These are phyloP conservation scores for Alternaria infectoria DNA, from an alignment of 2,329 filamentous ascomycete genomes.

Conservation along the genomic window DNA sequence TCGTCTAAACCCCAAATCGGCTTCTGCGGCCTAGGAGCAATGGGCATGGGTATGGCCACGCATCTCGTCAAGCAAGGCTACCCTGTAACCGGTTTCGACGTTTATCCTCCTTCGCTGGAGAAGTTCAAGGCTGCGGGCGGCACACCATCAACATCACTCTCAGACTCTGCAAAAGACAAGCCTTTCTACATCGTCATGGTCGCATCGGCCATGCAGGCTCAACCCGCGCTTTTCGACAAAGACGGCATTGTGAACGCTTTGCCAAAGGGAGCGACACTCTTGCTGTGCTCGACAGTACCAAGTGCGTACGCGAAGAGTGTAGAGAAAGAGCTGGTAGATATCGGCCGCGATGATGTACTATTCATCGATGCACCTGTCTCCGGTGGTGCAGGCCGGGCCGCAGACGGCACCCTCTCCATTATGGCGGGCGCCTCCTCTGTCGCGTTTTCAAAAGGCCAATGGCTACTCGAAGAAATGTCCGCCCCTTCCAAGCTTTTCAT, in stretches of 20 bases:
- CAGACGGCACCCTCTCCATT: constrained; percentile 75
- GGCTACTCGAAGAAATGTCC: constrained; percentile 69
- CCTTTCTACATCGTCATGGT: constrained; percentile 76
- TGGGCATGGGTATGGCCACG: constrained; percentile 83
- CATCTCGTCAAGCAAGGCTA: constrained; percentile 73
- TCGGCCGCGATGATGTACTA: constrained; percentile 66
- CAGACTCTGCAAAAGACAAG: constrained; percentile 66
- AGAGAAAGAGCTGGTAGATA: constrained; percentile 60
- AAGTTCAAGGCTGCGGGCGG: constrained; percentile 70
- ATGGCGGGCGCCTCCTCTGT: constrained; percentile 70
- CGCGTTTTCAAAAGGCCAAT: constrained; percentile 63
- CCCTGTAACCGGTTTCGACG: constrained; percentile 72
- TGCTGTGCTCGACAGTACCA: constrained; percentile 74
- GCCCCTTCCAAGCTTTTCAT: constrained; percentile 64
- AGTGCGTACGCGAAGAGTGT: constrained; percentile 69
- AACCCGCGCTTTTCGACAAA: constrained; percentile 68
- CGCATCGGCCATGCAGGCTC: constrained; percentile 72
- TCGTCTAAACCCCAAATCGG: constrained; percentile 59
- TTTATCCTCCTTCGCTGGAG: constrained; percentile 70
- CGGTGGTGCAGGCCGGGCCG: constrained; percentile 71
- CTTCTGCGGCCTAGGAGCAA: constrained; percentile 79
- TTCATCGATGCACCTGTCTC: constrained; percentile 77
- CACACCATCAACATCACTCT: constrained; percentile 63
- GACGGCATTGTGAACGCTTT: constrained; percentile 59
- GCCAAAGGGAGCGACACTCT: constrained; percentile 64